Base-by-base conservation (phyloP, 345 rosid genomes). In the Lumnitzera littorea region DNA sequence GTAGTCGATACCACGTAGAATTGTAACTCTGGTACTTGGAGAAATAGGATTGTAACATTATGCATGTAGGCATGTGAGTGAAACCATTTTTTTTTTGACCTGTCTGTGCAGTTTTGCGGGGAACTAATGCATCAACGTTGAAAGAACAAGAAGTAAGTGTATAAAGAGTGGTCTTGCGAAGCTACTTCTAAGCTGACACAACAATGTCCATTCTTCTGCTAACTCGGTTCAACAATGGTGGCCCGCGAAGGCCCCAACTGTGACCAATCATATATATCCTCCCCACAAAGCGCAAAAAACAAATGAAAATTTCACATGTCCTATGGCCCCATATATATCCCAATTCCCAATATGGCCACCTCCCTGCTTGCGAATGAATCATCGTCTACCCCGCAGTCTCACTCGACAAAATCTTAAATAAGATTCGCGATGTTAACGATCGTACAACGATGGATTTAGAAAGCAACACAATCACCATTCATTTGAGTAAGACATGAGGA, bases 231-330 rank as follows among this genome's bases (percentile, higher is more conserved):
- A 50, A 50, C 43, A 36, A 50, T 4, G 3, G 53, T 50, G 17
- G 58, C 51, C 41, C 47, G 11, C 12, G 24, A 51, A 53, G 70
- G 48, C 55, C 70, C 70, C 9, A 61, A 6, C 48, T 20, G 25
- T 20, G 13, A 49, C 61, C 64, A 60, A 67, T 67, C 70, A 67
- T 54, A 53, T 25, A 55, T 55, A 31, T 48, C 13, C 55, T 11
- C 60, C 67, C 67, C 60, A 55, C 67, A 49, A 50, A 13, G 61
- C 54, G 15, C 67, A 55, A 59, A 55, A 20, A 36, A 48, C 47
- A 46, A 46, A 47, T 55, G 27, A 46, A 24, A 50, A 41, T 13
- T 53, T 67, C 71, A 67, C 66, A 60, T 67, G 71, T 51, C 66
- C 2, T 50, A 56, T 48, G 58, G 63, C 58, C 71, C 71, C 65